Conservation (phyloP, 177 flowering plant genomes). For the Vitis hybrid region DNA sequence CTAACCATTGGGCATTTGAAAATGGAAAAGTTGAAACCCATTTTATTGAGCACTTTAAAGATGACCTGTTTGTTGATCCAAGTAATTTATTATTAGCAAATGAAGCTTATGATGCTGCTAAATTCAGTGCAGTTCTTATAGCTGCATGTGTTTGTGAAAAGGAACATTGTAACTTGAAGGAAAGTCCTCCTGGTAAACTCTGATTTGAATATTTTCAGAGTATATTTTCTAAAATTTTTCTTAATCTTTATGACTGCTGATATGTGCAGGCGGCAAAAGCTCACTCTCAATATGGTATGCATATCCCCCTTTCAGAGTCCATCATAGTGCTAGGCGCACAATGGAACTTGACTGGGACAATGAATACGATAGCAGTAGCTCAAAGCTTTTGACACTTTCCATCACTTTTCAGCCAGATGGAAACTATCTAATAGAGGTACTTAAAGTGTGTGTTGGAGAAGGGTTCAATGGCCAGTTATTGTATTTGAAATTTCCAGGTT, state of each 20-base stretch:
- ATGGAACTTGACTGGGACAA: constrained; percentile 80
- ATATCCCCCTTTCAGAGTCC: constrained; percentile 82
- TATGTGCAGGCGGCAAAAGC: constrained; percentile 41
- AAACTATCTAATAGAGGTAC: constrained; percentile 75
- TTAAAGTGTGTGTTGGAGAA: too few relatives aligned
- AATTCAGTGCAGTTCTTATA: constrained; percentile 55
- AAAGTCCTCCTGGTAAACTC: constrained; percentile 45
- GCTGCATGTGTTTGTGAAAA: constrained; percentile 79
- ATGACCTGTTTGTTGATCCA: constrained; percentile 70
- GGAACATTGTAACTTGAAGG: constrained; percentile 41
- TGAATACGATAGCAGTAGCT: constrained; percentile 35
- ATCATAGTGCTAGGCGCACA: constrained; percentile 60
- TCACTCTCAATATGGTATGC: constrained; percentile 73
- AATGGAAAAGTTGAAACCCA: constrained; percentile 88
- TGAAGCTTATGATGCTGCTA: constrained; percentile 48
- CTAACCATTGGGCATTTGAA: constrained; percentile 80
- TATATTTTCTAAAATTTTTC: constrained; percentile 1
- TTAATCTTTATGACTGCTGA: constrained; percentile 2
- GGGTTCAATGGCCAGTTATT: neutral
- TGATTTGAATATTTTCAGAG: constrained; percentile 3
- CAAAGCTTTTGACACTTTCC: constrained; percentile 38
- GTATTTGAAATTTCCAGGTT: neutral
- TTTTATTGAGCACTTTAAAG: constrained; percentile 78
- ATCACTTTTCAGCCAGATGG: constrained; percentile 68
- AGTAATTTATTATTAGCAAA: constrained; percentile 32